Conservation (phyloP, 1,284 basidiomycete genomes). For the Nidula niveotomentosa region DNA sequence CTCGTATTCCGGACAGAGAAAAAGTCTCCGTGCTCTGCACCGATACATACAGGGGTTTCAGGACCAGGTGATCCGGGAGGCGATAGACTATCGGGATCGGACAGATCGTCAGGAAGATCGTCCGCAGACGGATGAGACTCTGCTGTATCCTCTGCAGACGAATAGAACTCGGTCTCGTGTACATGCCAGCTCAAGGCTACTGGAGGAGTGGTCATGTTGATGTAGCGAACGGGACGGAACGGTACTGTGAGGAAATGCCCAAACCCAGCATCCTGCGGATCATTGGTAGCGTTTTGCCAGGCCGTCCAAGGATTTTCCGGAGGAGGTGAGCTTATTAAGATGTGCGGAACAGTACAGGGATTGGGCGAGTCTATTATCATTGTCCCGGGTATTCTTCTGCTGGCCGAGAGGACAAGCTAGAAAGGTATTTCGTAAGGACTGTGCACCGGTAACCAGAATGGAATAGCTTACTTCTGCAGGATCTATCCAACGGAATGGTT, state of each 20-base stretch:
- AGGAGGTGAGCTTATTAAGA: constrained; percentile 43
- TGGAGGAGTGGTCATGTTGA: constrained; percentile 15
- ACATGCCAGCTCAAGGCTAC: not conserved
- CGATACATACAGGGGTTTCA: constrained; percentile 9
- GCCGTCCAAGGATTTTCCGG: constrained; percentile 33
- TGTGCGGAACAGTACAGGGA: constrained; percentile 47
- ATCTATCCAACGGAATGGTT: constrained; percentile 43
- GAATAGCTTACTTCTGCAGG: constrained; percentile 38
- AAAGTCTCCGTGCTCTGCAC: not conserved
- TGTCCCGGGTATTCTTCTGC: constrained; percentile 19
- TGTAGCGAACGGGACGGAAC: constrained; percentile 17
- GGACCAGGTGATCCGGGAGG: constrained; percentile 18
- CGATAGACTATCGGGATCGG: constrained; percentile 6
- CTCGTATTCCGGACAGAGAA: constrained; percentile 4
- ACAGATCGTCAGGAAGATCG: not conserved
- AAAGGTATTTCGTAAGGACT: not conserved
- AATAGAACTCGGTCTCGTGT: no score
- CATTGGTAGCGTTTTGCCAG: constrained; percentile 27
- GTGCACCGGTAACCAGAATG: not conserved
- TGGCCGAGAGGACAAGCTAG: constrained; percentile 25
- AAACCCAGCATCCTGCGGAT: constrained; percentile 30
- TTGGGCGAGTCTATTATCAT: constrained; percentile 40
- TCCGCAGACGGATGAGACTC: constrained; percentile 3
- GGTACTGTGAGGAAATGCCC: constrained; percentile 25
- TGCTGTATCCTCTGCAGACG: not conserved